These are phyloP conservation scores for Xylaria curta DNA, from an alignment of 495 filamentous ascomycete genomes.

Conservation along the genomic window DNA sequence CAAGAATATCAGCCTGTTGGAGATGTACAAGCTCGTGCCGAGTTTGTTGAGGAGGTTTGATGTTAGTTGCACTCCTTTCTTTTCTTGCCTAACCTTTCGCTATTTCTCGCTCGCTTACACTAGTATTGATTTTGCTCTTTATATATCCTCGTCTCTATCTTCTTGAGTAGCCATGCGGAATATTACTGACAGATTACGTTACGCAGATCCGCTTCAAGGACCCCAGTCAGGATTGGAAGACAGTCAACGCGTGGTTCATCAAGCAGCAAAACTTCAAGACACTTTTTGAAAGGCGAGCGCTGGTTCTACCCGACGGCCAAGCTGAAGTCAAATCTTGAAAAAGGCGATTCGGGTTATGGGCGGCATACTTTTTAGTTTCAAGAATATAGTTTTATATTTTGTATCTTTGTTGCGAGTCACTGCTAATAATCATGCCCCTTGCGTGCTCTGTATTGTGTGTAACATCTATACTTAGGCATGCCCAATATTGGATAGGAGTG, in stretches of 20 bases:
- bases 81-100: background rate
- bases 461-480: background rate
- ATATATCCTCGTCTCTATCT: background rate
- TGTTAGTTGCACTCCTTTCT: slow-evolving; percentile 39
- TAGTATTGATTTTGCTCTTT: background rate
- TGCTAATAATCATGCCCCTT: background rate
- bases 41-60: slow-evolving; percentile 74
- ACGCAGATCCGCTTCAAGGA: slow-evolving; percentile 62
- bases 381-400: background rate
- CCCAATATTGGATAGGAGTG: background rate
- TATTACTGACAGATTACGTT: slow-evolving; percentile 23
- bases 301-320: slow-evolving; percentile 48
- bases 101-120: background rate
- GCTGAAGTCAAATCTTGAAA: background rate
- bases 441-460: background rate
- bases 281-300: slow-evolving; percentile 55
- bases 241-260: slow-evolving; percentile 77
- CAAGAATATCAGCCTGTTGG: slow-evolving; percentile 75
- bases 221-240: slow-evolving; percentile 67
- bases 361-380: background rate
- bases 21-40: slow-evolving; percentile 82
- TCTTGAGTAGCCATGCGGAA: background rate
- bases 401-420: background rate
- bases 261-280: slow-evolving; percentile 70
- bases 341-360: background rate